A percentile compares a stretch with the other conserved stretches of the same genome.
phyloP scores from a whole-genome alignment of 495 filamentous ascomycete genomes.

The Daldinia grandis region DNA sequence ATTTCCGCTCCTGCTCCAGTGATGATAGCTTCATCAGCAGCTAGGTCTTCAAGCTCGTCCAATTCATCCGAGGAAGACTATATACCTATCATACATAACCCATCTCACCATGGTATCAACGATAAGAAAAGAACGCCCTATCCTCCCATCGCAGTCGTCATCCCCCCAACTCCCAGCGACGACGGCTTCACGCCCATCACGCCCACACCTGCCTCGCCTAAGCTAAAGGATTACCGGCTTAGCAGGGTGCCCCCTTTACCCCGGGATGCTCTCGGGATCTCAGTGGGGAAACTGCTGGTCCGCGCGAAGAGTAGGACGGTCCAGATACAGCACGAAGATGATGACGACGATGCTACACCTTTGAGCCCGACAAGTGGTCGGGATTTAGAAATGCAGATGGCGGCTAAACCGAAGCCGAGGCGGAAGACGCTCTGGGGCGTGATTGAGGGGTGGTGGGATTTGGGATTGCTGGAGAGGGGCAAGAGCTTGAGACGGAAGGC shows the following conservation, averaged over 20 bases:
- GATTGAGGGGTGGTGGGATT: conserved; percentile 60
- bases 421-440: conserved; percentile 52
- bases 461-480: conserved; percentile 50
- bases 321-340: not conserved
- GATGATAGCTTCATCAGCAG: not conserved
- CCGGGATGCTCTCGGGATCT: conserved; percentile 41
- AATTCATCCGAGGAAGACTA: conserved; percentile 36
- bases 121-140: conserved; percentile 2
- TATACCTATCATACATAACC: conserved; percentile 39
- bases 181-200: conserved; percentile 42
- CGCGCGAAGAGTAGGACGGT: conserved; percentile 31
- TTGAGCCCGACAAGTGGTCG: conserved; percentile 25
- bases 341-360: conserved; percentile 37
- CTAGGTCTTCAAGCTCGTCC: conserved; percentile 2
- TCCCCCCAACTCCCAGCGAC: conserved; percentile 36
- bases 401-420: conserved; percentile 37
- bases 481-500: conserved; percentile 38
- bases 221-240: conserved; percentile 29
- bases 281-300: conserved; percentile 16
- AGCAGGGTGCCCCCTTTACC: conserved; percentile 37
- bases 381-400: conserved; percentile 21
- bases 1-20: conserved; percentile 12
- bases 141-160: conserved; percentile 10
- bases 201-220: conserved; percentile 34
- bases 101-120: not conserved